Percentiles rank a stretch among this genome's conserved stretches.
Conservation (phyloP, 1,284 basidiomycete genomes). For the Ustilago crameri region DNA sequence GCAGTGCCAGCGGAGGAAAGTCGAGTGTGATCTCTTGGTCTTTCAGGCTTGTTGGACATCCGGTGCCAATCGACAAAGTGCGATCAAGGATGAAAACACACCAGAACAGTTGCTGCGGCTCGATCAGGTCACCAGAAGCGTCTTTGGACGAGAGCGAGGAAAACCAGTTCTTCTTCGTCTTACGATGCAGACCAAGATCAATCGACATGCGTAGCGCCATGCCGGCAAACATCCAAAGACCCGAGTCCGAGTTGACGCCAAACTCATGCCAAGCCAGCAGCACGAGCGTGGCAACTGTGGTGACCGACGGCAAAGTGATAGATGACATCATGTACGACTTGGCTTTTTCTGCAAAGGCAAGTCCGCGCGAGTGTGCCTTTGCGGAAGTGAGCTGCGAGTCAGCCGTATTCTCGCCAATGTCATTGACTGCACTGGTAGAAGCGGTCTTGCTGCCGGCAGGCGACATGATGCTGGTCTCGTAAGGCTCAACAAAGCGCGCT, state of each 20-base stretch:
- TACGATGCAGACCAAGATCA: conserved; percentile 11
- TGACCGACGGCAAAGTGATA: conserved; percentile 6
- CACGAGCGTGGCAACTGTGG: conserved; percentile 8
- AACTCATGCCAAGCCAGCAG: conserved; percentile 18
- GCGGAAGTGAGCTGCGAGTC: neutral
- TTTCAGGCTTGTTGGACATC: conserved; percentile 9
- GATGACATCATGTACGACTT: conserved; percentile 17
- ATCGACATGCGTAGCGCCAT: conserved; percentile 15
- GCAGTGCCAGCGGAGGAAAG: neutral
- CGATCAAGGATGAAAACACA: conserved; percentile 12
- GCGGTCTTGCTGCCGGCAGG: neutral
- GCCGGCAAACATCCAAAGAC: conserved; percentile 16
- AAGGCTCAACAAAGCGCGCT: conserved; percentile 9
- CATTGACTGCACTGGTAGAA: neutral
- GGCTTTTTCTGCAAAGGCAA: conserved; percentile 4
- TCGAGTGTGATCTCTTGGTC: conserved; percentile 16
- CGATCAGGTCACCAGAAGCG: neutral
- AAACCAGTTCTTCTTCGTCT: conserved; percentile 6
- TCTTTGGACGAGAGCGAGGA: neutral
- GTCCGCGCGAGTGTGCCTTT: conserved; percentile 6
- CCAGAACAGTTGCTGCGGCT: conserved; percentile 9
- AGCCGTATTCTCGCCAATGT: neutral
- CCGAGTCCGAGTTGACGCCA: conserved; percentile 14
- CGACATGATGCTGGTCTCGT: conserved; percentile 1
- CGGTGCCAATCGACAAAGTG: conserved; percentile 9